Evolutionary conservation across 352 stramenopile species (phyloP), one percentile per base, ranked within the genome.

Genomic region (Blastocystis sp.): DNA sequence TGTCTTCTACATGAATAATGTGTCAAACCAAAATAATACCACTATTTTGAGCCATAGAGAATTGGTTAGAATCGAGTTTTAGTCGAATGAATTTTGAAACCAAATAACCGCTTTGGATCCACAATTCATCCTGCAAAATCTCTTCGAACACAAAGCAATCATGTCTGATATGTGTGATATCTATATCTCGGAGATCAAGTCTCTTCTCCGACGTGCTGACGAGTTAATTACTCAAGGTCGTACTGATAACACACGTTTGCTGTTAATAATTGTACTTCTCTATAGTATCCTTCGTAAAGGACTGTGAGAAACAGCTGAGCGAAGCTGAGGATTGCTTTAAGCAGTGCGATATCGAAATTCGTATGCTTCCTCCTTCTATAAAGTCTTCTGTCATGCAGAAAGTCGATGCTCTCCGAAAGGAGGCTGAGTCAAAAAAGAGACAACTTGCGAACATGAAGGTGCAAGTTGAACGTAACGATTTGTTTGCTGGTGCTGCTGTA

Each of bases 151-250:
- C 13, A 41, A 18, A 55, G 39, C 34, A 61, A n/a, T 34, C 66
- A 84, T 84, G 73, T 68, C 73, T n/a, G 73, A 84, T 84, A 84
- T 84, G 73, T 63, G 50, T 63, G 73, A 84, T 45, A 84, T 84
- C 41, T 84, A 84, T 53, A 84, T 84, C 43, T 84, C 73, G 73
- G 73, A 84, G 73, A 84, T 84, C 29, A 66, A 68, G 15, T 84
- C 73, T 11, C 26, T 54, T 84, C 73, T 84, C 73, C 73, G 73
- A 34, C 50, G 73, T 45, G 50, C 47, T 45, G 73, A 84, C 26
- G 73, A 84, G 26, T 45, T 84, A 26, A 84, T 84, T 23, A 53
- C 73, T 66, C 73, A 84, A 64, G 73, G 73, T 41, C 26, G 73
- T 34, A 84, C 53, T 53, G 73, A 84, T 61, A 84, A 84, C 73